Evolutionary conservation across 495 filamentous ascomycete genomes (phyloP), one percentile per base, ranked within the genome.

Genomic region (Aspergillus sclerotioniger): DNA sequence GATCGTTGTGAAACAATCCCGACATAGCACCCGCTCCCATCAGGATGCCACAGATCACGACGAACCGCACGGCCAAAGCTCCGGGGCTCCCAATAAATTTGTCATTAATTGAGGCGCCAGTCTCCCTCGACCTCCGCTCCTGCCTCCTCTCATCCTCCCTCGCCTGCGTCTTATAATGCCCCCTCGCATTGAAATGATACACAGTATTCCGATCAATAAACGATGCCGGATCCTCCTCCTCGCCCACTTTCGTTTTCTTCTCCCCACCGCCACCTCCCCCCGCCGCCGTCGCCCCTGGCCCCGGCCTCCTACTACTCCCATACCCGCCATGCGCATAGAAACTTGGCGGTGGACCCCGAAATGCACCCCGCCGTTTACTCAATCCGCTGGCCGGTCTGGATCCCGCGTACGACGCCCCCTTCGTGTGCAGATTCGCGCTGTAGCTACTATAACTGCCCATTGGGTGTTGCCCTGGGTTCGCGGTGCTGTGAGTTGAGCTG

Each of bases 271-370:
- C 39, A 47, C 68, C 31, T 51, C 71, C 70, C 61, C 12, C 69
- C 63, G 33, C 51, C 25, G 45, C 8, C 0, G 54, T 45, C 29
- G 47, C 37, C 3, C 51, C 35, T 6, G 54, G 51, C 7, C 53
- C 45, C 12, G 50, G 39, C 47, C 52, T 56, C 45, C 49, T 41
- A 56, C 45, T 62, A 9, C 48, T 57, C 19, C 76, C 77, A 58
- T 73, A 79, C 31, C 90, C 92, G 1, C 91, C 92, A 53, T 80
- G 84, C 16, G 83, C 79, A 69, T 88, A 96, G 71, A 97, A 98
- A 59, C 84, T 88, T 0, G 94, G 93, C 55, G 94, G 93, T 8
- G 94, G 92, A 0, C 94, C 94, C 1, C 79, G 81, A 72, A 92
- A 96, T 2, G 86, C 76, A 0, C 84, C 79, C 0, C 90, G 80